A percentile compares a stretch with the other conserved stretches of the same genome.
phyloP scores from a whole-genome alignment of 1,284 basidiomycete species.

The Trichosporon coremiiforme region DNA sequence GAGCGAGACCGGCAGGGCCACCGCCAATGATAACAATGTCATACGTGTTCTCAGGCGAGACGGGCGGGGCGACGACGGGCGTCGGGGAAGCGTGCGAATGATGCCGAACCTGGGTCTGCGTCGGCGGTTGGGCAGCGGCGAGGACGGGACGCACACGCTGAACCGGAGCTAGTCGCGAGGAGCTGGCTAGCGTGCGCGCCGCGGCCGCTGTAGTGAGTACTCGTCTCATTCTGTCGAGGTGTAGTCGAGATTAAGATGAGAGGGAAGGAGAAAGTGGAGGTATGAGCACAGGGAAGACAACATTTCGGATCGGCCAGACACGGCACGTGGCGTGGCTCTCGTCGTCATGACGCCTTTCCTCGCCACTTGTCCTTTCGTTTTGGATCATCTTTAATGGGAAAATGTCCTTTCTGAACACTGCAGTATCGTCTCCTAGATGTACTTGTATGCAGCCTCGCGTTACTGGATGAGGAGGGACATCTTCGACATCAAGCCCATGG shows the following conservation, averaged over 20 bases:
- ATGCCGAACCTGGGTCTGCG: not conserved
- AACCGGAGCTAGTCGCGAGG: not conserved
- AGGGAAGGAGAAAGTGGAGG: not conserved
- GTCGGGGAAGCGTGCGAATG: slow-evolving; percentile 20
- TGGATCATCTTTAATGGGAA: no score
- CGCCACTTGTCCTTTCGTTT: not conserved
- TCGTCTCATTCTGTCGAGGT: slow-evolving; percentile 15
- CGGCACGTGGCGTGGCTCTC: slow-evolving; percentile 1
- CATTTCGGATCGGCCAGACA: slow-evolving; percentile 18
- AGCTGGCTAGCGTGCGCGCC: slow-evolving; percentile 7
- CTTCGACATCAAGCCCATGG: no score
- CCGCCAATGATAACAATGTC: slow-evolving; percentile 94
- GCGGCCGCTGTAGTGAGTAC: slow-evolving; percentile 12
- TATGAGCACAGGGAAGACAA: not conserved
- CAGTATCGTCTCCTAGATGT: no score
- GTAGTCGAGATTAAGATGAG: not conserved
- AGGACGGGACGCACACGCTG: not conserved
- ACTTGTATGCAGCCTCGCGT: not conserved
- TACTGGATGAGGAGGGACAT: no score
- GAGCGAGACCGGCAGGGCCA: slow-evolving; percentile 85
- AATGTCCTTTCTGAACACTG: no score
- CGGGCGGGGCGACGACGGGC: slow-evolving; percentile 26
- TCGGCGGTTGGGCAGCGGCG: not conserved
- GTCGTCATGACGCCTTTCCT: not conserved
- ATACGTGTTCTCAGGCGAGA: slow-evolving; percentile 54